Percentiles rank a stretch among this genome's conserved stretches.
These are phyloP conservation scores for Fusarium floridanum DNA, from an alignment of 2,329 filamentous ascomycete species.

Conservation along the genomic window DNA sequence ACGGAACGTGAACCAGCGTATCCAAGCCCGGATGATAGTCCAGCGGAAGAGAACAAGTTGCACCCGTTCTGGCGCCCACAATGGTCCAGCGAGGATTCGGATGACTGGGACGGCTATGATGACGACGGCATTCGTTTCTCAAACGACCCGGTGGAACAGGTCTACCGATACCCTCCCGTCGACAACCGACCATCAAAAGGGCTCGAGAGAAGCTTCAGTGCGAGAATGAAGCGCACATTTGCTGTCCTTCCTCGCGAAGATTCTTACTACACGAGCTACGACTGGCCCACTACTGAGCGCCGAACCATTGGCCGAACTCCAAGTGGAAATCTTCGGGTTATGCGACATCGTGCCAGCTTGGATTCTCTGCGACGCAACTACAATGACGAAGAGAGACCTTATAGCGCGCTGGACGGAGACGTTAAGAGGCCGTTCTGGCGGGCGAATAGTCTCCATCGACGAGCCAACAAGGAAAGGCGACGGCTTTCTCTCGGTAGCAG, in stretches of 20 bases:
- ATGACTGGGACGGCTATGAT: constrained; percentile 48
- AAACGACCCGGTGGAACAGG: constrained; percentile 55
- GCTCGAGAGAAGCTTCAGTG: constrained; percentile 64
- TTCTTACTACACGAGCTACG: constrained; percentile 45
- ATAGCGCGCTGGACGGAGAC: constrained; percentile 48
- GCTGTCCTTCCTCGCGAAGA: constrained; percentile 67
- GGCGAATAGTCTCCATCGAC: constrained; percentile 46
- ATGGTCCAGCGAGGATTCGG: constrained; percentile 53
- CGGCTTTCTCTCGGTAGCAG: constrained; percentile 60
- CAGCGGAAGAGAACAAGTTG: constrained; percentile 65
- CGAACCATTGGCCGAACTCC: constrained; percentile 70
- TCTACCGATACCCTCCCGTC: constrained; percentile 62
- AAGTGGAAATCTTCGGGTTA: constrained; percentile 71
- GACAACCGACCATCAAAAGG: constrained; percentile 60
- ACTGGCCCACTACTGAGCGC: constrained; percentile 60
- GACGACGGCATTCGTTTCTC: constrained; percentile 43
- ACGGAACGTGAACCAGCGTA: constrained; percentile 51
- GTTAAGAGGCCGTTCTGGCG: constrained; percentile 49
- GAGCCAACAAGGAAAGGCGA: constrained; percentile 43
- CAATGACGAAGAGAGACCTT: constrained; percentile 50
- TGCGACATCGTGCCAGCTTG: constrained; percentile 64
- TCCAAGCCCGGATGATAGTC: constrained; percentile 59
- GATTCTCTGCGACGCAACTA: constrained; percentile 54
- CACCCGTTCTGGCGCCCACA: constrained; percentile 74
- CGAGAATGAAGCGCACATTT: constrained; percentile 70